Evolutionary conservation across 441 rosid species (phyloP).

Genomic region (Melastoma candidum): DNA sequence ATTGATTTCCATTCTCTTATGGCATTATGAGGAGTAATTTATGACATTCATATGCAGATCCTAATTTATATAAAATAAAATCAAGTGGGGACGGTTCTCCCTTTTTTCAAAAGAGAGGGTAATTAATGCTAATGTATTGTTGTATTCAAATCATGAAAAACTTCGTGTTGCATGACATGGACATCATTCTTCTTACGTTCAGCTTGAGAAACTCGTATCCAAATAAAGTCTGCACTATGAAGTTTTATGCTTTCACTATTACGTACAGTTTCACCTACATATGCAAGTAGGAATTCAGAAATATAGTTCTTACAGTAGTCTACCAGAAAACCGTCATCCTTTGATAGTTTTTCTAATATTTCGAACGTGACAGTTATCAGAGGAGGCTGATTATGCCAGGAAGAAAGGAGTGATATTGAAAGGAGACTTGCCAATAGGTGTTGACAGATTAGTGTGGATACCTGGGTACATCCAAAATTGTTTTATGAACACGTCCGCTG

Average conservation of each 20-base stretch:
- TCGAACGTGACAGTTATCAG: constrained; percentile 41
- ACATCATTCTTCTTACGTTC: too few relatives aligned
- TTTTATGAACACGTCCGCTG: constrained; percentile 97
- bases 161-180: too few relatives aligned
- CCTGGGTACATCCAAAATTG: constrained; percentile 84
- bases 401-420: constrained; percentile 71
- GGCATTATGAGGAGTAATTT: too few relatives aligned
- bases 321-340: too few relatives aligned
- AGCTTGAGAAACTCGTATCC: too few relatives aligned
- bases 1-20: too few relatives aligned
- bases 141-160: neutral
- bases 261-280: too few relatives aligned
- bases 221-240: too few relatives aligned
- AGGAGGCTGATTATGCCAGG: constrained; percentile 88
- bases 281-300: too few relatives aligned
- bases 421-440: constrained; percentile 99
- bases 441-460: constrained; percentile 84
- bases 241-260: too few relatives aligned
- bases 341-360: too few relatives aligned
- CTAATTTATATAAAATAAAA: constrained; percentile 43
- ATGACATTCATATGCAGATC: constrained; percentile 23
- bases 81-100: constrained; percentile 88
- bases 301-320: too few relatives aligned
- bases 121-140: constrained; percentile 2
- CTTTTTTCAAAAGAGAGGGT: constrained; percentile 69